Base-by-base conservation (phyloP, 805 yeast species). In the Zygoascus biomembranicola region DNA sequence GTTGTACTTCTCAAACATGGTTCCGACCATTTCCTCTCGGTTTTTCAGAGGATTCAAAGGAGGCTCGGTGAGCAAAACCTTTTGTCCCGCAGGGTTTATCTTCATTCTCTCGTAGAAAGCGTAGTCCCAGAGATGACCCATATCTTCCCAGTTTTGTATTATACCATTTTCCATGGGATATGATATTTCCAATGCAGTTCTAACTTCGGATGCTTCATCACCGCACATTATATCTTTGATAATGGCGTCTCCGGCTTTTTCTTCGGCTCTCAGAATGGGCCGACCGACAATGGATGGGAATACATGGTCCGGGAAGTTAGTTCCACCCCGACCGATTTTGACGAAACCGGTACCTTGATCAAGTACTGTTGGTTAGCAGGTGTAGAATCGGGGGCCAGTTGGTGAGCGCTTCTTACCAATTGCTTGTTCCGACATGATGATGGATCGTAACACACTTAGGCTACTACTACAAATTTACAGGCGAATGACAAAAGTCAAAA, bases 341-440 rank as follows among this genome's bases (percentile, higher is more conserved):
- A 92, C 97, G 68, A 94, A 94, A 54, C 99, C 99, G 49, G 99
- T 94, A 74, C 99, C 99, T 75, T 94, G 98, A 74, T 94, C 99
- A 62, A 94, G 87, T 63, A 94, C 99, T 59, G 14, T 26, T 13
- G 23, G 41, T 35, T 18, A 43, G 43, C 43, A 20, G 52, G 18
- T 13, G 47, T 2, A 19, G 19, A 18, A 9, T 5, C 10, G 18
- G 11, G 28, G 5, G 26, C 3, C 14, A 47, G 10, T 43, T 35
- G 28, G 26, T 46, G 19, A 47, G 13, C 39, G 39, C 39, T 11
- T 57, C 67, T 47, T 59, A 64, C 68, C 68, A 60, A 64, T 64
- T 54, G 68, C 67, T 49, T 64, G 68, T 51, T 64, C 68, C 47
- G 65, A 61, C 67, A 63, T 64, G 19, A 32, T 54, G 16, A 32